phyloP scores from a whole-genome alignment of 2,329 filamentous ascomycete species.

The Alternaria sp. region DNA sequence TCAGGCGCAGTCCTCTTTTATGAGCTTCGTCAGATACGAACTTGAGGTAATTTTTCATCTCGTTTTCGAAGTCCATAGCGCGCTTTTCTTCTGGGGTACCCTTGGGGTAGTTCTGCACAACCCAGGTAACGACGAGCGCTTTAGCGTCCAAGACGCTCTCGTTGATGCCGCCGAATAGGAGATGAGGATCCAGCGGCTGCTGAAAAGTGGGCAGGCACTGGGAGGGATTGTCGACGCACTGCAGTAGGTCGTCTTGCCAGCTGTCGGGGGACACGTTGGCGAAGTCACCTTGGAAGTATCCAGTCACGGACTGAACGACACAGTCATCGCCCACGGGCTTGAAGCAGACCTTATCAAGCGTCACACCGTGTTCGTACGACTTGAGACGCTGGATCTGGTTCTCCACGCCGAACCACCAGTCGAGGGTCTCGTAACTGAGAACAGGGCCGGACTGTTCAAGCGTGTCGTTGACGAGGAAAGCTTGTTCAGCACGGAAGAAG shows the following conservation, averaged over 20 bases:
- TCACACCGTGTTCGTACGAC: slow-evolving; percentile 72
- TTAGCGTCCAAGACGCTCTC: slow-evolving; percentile 72
- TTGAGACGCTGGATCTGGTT: slow-evolving; percentile 75
- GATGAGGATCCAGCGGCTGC: slow-evolving; percentile 84
- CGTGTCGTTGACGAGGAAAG: slow-evolving; percentile 91
- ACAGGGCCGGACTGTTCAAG: slow-evolving; percentile 74
- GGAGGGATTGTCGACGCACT: slow-evolving; percentile 81
- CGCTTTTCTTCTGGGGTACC: slow-evolving; percentile 73
- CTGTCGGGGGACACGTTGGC: slow-evolving; percentile 66
- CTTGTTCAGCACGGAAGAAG: slow-evolving; percentile 93
- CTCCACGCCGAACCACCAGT: slow-evolving; percentile 95
- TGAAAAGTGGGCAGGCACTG: slow-evolving; percentile 84
- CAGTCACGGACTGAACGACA: slow-evolving; percentile 90
- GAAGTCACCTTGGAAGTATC: slow-evolving; percentile 80
- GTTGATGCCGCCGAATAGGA: slow-evolving; percentile 84
- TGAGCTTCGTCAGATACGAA: slow-evolving; percentile 82
- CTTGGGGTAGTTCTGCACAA: slow-evolving; percentile 85
- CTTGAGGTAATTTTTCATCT: slow-evolving; percentile 75
- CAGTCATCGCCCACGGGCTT: slow-evolving; percentile 90
- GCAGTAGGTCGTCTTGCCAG: slow-evolving; percentile 76
- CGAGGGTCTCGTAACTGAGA: slow-evolving; percentile 84
- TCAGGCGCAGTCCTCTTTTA: slow-evolving; percentile 81
- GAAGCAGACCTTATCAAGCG: slow-evolving; percentile 86
- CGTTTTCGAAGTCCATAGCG: slow-evolving; percentile 89
- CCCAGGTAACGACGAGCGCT: slow-evolving; percentile 92